phyloP scores from a whole-genome alignment of 148 eudicot genomes.

The Nepenthes gracilis region DNA sequence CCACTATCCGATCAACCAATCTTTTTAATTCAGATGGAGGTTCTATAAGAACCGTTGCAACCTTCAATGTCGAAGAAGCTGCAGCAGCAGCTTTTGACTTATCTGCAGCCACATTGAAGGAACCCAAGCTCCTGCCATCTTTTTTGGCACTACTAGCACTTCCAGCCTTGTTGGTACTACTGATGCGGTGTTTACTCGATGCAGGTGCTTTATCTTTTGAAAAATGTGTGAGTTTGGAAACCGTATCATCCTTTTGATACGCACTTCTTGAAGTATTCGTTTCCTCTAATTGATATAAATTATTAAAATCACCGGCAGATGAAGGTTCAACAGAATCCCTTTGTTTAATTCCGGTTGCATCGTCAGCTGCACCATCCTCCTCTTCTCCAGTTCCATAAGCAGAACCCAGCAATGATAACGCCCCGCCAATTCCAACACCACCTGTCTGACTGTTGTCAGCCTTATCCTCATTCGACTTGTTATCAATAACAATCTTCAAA shows the following conservation, averaged over 20 bases:
- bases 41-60: slow-evolving; percentile 40
- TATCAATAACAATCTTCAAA: slow-evolving; percentile 40
- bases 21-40: slow-evolving; percentile 80
- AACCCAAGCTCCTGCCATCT: slow-evolving; percentile 19
- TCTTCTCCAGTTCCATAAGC: slow-evolving; percentile 84
- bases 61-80: slow-evolving; percentile 17
- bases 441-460: slow-evolving; percentile 14
- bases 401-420: slow-evolving; percentile 87
- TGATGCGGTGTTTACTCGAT: slow-evolving; percentile 24
- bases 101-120: slow-evolving; percentile 15
- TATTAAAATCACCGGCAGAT: slow-evolving; percentile 16
- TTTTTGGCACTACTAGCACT: slow-evolving; percentile 20
- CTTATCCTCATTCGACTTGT: slow-evolving; percentile 32
- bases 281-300: slow-evolving; percentile 17
- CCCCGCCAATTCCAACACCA: slow-evolving; percentile 33
- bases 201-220: slow-evolving; percentile 37
- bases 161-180: slow-evolving; percentile 31
- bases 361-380: slow-evolving; percentile 47
- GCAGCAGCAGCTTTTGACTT: slow-evolving; percentile 18
- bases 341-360: slow-evolving; percentile 17
- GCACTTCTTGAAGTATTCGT: slow-evolving; percentile 5
- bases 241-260: slow-evolving; percentile 24
- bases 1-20: slow-evolving; percentile 70
- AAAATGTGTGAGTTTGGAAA: slow-evolving; percentile 18
- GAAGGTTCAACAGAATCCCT: slow-evolving; percentile 16